These are phyloP conservation scores for Amylostereum areolatum DNA, from an alignment of 1,284 basidiomycete genomes.

Conservation along the genomic window DNA sequence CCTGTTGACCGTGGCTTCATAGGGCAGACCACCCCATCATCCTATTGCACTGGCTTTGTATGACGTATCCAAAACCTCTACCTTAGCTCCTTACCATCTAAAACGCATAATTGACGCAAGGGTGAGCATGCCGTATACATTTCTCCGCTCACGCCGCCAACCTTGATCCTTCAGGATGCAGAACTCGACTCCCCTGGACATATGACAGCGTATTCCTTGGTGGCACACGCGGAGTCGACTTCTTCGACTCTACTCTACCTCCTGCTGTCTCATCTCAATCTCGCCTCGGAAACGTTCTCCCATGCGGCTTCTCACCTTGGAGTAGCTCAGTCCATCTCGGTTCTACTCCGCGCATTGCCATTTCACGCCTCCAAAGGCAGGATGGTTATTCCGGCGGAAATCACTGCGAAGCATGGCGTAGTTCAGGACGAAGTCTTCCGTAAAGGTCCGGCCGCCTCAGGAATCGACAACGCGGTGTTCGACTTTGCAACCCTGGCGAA, in stretches of 20 bases:
- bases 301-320: slow-evolving; percentile 82
- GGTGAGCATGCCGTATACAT: slow-evolving; percentile 39
- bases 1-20: slow-evolving; percentile 20
- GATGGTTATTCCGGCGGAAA: slow-evolving; percentile 81
- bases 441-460: slow-evolving; percentile 55
- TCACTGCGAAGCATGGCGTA: slow-evolving; percentile 75
- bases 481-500: slow-evolving; percentile 89
- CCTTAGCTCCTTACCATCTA: slow-evolving; percentile 70
- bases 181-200: slow-evolving; percentile 67
- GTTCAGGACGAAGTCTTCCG: slow-evolving; percentile 86
- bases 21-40: slow-evolving; percentile 76
- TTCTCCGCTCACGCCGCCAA: slow-evolving; percentile 2
- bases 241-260: slow-evolving; percentile 78
- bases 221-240: slow-evolving; percentile 71
- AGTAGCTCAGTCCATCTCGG: slow-evolving; percentile 63
- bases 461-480: slow-evolving; percentile 74
- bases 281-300: slow-evolving; percentile 57
- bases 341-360: slow-evolving; percentile 73
- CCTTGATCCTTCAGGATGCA: slow-evolving; percentile 48
- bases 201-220: slow-evolving; percentile 66
- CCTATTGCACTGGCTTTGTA: slow-evolving; percentile 77
- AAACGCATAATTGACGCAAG: slow-evolving; percentile 83
- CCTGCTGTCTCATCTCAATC: slow-evolving; percentile 65
- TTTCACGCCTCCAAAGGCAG: slow-evolving; percentile 68
- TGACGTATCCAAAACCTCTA: slow-evolving; percentile 45